Base-by-base conservation (phyloP, 176 grass and related monocot genomes). In the Rhynchospora pubera region DNA sequence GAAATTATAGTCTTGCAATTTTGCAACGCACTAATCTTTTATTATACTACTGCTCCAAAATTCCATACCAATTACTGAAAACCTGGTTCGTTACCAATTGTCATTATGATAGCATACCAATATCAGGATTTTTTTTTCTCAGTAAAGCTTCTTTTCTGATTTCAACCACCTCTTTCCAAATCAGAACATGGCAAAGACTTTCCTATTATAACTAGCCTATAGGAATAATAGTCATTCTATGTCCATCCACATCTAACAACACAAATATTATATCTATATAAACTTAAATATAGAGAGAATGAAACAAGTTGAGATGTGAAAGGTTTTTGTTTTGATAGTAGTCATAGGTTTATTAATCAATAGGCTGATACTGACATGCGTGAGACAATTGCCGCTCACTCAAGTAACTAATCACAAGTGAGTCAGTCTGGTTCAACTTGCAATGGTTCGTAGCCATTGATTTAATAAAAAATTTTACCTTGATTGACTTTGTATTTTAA, bases 401-500 rank as follows among this genome's bases (percentile, higher is more conserved):
- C 21, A 53, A 76, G 72, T 28, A 26, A 55, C 46, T 30, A 52
- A 44, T 32, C 47, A 28, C 47, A 30, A 55, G 48, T 76, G 47
- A 48, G 53, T 56, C 45, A 51, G 22, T 76, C 12, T 55, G 55
- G 28, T 76, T 21, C 23, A 76, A 76, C 72, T 76, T 76, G 66
- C 39, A 45, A 3, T 45, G 34, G 66, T 45, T 70, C 23, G 5
- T 52, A 30, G 46, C 23, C 11, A 55, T 18, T 55, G 13, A 76
- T 76, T 28, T 30, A 53, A 30, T 76, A 30, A 0, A 76, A 30
- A 8, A 55, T 7, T 75, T 75, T 76, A 76, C 47, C 22, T 55
- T 10, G 6, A 55, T 76, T 52, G 21, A 9, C 21, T 75, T 75
- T 52, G 26, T 75, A 75, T 75, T 75, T 73, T 75, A 75, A 53